Evolutionary conservation across 768 basidiomycete species (phyloP).

Genomic region (Phlegmacium glaucopus): DNA sequence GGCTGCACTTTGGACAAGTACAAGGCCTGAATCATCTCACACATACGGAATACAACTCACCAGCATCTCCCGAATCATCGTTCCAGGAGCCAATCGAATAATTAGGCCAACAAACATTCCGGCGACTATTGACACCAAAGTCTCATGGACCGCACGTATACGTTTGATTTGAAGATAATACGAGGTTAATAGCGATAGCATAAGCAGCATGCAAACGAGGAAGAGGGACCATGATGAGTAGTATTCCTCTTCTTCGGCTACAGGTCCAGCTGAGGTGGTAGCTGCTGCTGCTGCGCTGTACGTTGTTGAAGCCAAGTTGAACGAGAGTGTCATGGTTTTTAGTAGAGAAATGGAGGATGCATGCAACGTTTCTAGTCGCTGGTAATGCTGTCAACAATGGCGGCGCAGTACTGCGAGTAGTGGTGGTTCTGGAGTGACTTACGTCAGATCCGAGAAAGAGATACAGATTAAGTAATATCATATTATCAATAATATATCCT

Average conservation of each 20-base stretch:
- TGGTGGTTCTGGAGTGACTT: too few relatives aligned
- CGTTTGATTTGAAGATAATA: slow-evolving; percentile 98
- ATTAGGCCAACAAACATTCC: slow-evolving; percentile 95
- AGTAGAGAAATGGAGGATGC: slow-evolving; percentile 4
- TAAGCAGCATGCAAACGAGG: slow-evolving; percentile 87
- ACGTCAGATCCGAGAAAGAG: too few relatives aligned
- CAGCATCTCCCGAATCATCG: slow-evolving; percentile 96
- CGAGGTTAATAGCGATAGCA: slow-evolving; percentile 91
- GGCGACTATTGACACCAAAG: slow-evolving; percentile 90
- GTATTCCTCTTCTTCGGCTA: slow-evolving; percentile 78
- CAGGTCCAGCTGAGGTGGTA: slow-evolving; percentile 31
- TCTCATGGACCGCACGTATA: slow-evolving; percentile 95
- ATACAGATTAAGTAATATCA: not conserved
- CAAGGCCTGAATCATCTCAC: not conserved
- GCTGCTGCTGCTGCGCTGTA: slow-evolving; percentile 26
- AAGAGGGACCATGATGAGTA: slow-evolving; percentile 95
- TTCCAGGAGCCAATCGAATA: slow-evolving; percentile 86
- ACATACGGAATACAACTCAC: slow-evolving; percentile 45
- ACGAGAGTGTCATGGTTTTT: slow-evolving; percentile 24
- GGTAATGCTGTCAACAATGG: slow-evolving; percentile 5
- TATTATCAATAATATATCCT: not conserved
- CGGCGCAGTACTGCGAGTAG: too few relatives aligned
- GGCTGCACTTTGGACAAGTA: too few relatives aligned
- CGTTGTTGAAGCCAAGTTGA: slow-evolving; percentile 34
- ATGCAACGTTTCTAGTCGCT: not conserved